Evolutionary conservation across 371 early-diverging fungal genomes (phyloP), one percentile per base, ranked within the genome.

Genomic region (Mucor lusitanicus): DNA sequence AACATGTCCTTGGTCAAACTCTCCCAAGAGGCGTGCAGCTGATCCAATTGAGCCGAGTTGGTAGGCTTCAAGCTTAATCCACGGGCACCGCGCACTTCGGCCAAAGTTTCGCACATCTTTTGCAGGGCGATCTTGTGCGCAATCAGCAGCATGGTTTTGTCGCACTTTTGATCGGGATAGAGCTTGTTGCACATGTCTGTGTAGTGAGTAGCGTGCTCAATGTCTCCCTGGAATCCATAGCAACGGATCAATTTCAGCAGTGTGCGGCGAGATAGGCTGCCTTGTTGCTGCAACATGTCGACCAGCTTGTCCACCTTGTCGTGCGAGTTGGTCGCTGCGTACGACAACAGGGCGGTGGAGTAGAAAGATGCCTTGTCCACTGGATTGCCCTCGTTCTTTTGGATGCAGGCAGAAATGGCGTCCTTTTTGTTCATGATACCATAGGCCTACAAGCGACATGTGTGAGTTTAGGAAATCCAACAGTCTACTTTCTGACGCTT

Each of bases 201-300:
- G 35, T 72, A 74, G 11, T 69, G 54, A 4, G 61, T 30, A 8
- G 69, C 67, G 6, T 54, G 55, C 1, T 42, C 28, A 9, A 76
- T 39, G 25, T 73, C 66, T 11, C 79, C 79, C 4, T 65, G 50
- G 37, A 72, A 76, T 3, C 70, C 79, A 53, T 68, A 74, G 11
- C 65, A 69, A 40, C 70, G 70, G n/a, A 72, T 67, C 25, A 79
- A 30, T 27, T 64, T 67, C 2, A 70, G 42, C 42, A 70, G 68
- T 4, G 63, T 58, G 1, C 32, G 59, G 6, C 11, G 54, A 9
- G n/a, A 56, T 3, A 71, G 44, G 2, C 12, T 39, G 9, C 61
- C 39, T 15, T 61, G n/a, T n/a, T 64, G 21, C 23, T 73, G 63
- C n/a, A 70, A 33, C n/a, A 25, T 53, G 6, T 63, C 35, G 3